Percentiles rank a stretch among this genome's conserved stretches.
Conservation (phyloP, 2,329 filamentous ascomycete genomes). For the Aphanoascus verrucosus region DNA sequence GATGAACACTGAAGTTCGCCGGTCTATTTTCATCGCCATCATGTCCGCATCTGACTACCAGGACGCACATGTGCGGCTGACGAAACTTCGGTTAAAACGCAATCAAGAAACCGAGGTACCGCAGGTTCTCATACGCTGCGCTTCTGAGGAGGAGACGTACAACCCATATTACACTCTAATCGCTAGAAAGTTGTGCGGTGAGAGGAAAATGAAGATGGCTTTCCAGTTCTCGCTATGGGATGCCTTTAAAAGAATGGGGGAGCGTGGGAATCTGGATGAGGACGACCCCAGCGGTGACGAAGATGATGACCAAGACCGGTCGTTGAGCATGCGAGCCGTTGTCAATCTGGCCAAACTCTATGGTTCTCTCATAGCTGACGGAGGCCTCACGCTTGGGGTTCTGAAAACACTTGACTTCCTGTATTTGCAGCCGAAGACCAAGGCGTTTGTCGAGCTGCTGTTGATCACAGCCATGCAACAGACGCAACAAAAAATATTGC, state of each 20-base stretch:
- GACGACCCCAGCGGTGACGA: constrained; percentile 53
- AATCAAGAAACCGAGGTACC: constrained; percentile 79
- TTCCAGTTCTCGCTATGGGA: constrained; percentile 85
- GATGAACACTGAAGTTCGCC: constrained; percentile 75
- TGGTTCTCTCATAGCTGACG: constrained; percentile 50
- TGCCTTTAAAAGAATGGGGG: constrained; percentile 74
- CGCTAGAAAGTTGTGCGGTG: constrained; percentile 60
- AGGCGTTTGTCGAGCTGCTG: constrained; percentile 68
- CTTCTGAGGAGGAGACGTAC: constrained; percentile 69
- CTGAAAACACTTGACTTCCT: constrained; percentile 62
- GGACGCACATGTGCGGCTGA: constrained; percentile 68
- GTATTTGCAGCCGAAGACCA: constrained; percentile 64
- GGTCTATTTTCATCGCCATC: constrained; percentile 86
- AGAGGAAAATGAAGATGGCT: constrained; percentile 60
- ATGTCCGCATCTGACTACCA: constrained; percentile 75
- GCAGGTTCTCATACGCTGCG: constrained; percentile 76
- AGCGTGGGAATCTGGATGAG: constrained; percentile 46
- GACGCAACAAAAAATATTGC: constrained; percentile 42
- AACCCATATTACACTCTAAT: constrained; percentile 92
- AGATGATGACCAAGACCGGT: constrained; percentile 37
- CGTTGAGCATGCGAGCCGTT: constrained; percentile 46
- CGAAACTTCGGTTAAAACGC: constrained; percentile 75
- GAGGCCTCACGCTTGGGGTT: constrained; percentile 46
- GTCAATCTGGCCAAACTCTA: constrained; percentile 60
- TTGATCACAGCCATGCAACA: constrained; percentile 65